phyloP scores from a whole-genome alignment of 257 asterid genomes.

The Petunia secreta region DNA sequence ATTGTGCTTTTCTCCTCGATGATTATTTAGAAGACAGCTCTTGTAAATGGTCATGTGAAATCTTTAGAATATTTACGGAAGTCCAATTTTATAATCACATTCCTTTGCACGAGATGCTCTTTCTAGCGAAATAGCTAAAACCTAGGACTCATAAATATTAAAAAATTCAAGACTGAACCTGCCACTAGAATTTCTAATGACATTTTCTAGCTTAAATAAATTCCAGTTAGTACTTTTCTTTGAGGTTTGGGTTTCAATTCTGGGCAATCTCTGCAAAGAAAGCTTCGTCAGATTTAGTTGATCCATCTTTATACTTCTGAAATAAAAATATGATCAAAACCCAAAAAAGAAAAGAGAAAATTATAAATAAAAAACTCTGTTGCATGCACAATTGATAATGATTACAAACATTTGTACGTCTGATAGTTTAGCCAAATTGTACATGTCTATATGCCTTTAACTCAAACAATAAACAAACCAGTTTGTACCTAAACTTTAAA shows the following conservation, averaged over 20 bases:
- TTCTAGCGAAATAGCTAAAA: background rate
- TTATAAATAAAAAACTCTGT: background rate
- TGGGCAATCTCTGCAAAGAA: background rate
- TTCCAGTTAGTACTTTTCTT: background rate
- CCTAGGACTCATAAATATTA: background rate
- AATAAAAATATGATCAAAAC: no score
- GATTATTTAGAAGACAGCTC: background rate
- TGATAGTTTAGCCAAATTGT: background rate
- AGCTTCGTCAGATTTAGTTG: background rate
- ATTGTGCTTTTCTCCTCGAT: background rate
- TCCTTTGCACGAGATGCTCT: background rate
- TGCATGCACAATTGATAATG: background rate
- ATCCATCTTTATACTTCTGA: background rate
- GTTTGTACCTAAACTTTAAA: background rate
- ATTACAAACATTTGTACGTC: conserved; percentile 20
- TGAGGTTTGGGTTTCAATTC: background rate
- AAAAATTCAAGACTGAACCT: background rate
- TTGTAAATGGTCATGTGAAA: background rate
- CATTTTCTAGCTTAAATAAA: background rate
- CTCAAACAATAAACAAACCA: background rate
- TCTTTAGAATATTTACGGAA: background rate
- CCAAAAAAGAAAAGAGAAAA: background rate
- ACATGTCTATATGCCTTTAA: background rate
- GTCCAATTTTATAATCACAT: background rate
- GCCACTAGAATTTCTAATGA: background rate